phyloP scores from a whole-genome alignment of 352 stramenopile species.

The Phytophthora aleatoria region DNA sequence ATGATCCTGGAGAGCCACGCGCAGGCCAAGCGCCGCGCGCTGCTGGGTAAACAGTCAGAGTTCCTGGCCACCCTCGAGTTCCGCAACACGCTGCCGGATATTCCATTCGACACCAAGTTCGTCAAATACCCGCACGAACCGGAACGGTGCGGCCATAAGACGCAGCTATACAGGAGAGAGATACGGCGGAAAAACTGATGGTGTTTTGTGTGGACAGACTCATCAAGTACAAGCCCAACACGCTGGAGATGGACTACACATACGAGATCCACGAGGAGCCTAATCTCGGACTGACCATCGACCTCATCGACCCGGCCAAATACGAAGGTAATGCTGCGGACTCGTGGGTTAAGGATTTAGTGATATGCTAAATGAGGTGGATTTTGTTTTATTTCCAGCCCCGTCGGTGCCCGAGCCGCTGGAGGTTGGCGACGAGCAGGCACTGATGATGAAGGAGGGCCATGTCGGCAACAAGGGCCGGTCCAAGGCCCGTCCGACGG shows the following conservation, averaged over 20 bases:
- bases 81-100: constrained; percentile 78
- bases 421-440: constrained; percentile 77
- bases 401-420: constrained; percentile 52
- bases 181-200: constrained; percentile 1
- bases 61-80: constrained; percentile 85
- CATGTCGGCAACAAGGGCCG: constrained; percentile 49
- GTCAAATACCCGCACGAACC: constrained; percentile 81
- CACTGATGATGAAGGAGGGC: constrained; percentile 81
- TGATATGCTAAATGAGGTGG: not conserved
- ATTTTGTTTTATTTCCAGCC: constrained; percentile 35
- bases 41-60: constrained; percentile 85
- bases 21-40: constrained; percentile 77
- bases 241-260: constrained; percentile 84
- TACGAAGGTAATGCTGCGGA: constrained; percentile 63
- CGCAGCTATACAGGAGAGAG: constrained; percentile 3
- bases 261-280: constrained; percentile 87
- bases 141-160: constrained; percentile 49
- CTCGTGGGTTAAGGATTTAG: not conserved
- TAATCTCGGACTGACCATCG: constrained; percentile 78
- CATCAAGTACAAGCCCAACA: constrained; percentile 90
- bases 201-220: constrained; percentile 39
- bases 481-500: constrained; percentile 68
- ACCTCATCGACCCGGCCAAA: constrained; percentile 86
- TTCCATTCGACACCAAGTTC: constrained; percentile 90
- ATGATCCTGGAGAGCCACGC: constrained; percentile 89